These are phyloP conservation scores for Neofusicoccum sp. DNA, from an alignment of 2,329 filamentous ascomycete species.

Conservation along the genomic window DNA sequence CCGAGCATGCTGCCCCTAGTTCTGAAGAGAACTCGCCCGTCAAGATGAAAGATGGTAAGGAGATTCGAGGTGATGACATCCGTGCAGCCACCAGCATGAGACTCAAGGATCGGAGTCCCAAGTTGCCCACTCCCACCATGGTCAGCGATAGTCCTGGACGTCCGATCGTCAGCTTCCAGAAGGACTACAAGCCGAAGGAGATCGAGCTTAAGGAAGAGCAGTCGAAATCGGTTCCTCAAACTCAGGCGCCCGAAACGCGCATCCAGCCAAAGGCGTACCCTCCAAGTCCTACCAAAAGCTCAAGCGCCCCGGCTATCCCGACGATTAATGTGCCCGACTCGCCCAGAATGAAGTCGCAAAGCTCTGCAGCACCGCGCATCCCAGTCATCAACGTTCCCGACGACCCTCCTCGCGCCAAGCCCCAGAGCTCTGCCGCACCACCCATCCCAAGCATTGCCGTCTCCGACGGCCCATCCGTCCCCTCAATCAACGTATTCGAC, in stretches of 20 bases:
- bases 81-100: constrained; percentile 86
- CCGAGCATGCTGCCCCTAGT: constrained; percentile 20
- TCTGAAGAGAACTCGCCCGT: constrained; percentile 31
- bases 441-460: constrained; percentile 21
- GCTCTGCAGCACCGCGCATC: constrained; percentile 38
- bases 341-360: constrained; percentile 36
- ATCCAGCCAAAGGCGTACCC: constrained; percentile 26
- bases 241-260: constrained; percentile 1
- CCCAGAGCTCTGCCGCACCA: constrained; percentile 43
- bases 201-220: constrained; percentile 64
- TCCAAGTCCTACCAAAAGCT: constrained; percentile 31
- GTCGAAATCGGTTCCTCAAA: constrained; percentile 28
- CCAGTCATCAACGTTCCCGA: constrained; percentile 30
- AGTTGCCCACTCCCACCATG: constrained; percentile 81
- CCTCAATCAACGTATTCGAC: constrained; percentile 52
- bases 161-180: constrained; percentile 96
- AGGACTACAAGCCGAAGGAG: constrained; percentile 73
- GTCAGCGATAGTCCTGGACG: constrained; percentile 88
- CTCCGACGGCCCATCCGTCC: constrained; percentile 18
- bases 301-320: constrained; percentile 46
- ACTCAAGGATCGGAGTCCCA: constrained; percentile 80
- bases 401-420: constrained; percentile 23
- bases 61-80: constrained; percentile 84
- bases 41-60: constrained; percentile 73
- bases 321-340: constrained; percentile 50